Evolutionary conservation across 2,329 filamentous ascomycete species (phyloP).

Genomic region (Trichoderma harzianum): DNA sequence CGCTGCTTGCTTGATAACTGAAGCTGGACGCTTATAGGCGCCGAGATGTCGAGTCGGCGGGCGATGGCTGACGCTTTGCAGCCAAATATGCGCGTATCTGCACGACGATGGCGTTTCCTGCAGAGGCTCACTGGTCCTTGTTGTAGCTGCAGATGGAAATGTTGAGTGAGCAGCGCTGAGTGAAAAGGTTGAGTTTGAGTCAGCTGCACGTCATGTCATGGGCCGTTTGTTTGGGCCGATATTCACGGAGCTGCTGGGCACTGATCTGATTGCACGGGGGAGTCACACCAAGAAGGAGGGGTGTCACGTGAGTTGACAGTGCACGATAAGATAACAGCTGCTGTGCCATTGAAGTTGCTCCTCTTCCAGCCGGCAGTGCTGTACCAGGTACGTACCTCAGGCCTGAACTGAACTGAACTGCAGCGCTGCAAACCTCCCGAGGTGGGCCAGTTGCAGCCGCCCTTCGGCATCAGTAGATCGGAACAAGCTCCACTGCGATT

Average conservation of each 20-base stretch:
- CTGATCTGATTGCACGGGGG: not conserved
- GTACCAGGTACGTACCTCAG: not conserved
- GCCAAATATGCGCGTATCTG: slow-evolving; percentile 3
- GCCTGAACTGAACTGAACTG: not conserved
- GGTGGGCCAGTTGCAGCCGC: not conserved
- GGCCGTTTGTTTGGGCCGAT: slow-evolving; percentile 13
- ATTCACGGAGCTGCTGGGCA: not conserved
- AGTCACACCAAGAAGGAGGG: not conserved
- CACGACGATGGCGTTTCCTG: slow-evolving; percentile 1
- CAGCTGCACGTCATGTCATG: slow-evolving; percentile 19
- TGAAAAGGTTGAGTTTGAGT: slow-evolving; percentile 8
- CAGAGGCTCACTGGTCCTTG: slow-evolving; percentile 1
- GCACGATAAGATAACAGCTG: not conserved
- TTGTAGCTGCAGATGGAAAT: not conserved
- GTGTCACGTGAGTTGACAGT: not conserved
- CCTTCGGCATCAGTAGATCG: not conserved
- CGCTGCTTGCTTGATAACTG: not conserved
- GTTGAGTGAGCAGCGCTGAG: not conserved
- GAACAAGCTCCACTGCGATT: slow-evolving; percentile 10
- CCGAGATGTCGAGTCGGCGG: not conserved
- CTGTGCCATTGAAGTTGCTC: not conserved
- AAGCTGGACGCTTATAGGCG: not conserved
- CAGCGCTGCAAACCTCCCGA: not conserved
- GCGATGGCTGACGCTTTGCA: slow-evolving; percentile 1
- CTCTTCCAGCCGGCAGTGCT: not conserved